Evolutionary conservation across 1,284 basidiomycete species (phyloP).

Genomic region (Pseudozyma sp.): DNA sequence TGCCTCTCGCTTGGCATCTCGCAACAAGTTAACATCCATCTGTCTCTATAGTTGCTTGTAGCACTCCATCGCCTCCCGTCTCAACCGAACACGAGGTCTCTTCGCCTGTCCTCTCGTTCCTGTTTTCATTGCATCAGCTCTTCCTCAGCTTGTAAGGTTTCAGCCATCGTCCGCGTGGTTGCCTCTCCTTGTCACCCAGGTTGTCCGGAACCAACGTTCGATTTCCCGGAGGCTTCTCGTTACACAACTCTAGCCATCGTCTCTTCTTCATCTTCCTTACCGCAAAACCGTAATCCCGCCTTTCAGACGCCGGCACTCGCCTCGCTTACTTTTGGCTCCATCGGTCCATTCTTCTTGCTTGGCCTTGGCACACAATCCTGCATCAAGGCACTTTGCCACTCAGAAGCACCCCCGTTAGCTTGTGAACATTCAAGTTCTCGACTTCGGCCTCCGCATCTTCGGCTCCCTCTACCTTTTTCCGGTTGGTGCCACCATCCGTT

Average conservation of each 20-base stretch:
- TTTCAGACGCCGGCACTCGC: slow-evolving; percentile 13
- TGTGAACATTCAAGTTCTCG: neutral
- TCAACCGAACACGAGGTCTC: slow-evolving; percentile 1
- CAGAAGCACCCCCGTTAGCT: neutral
- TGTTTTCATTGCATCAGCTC: neutral
- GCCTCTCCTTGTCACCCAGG: neutral
- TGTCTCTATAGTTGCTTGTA: no score
- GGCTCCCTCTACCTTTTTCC: slow-evolving; percentile 1
- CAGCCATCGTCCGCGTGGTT: neutral
- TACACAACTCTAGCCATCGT: no score
- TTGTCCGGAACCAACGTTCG: neutral
- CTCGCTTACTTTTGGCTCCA: neutral
- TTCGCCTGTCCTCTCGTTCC: neutral
- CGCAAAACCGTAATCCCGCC: slow-evolving; percentile 3
- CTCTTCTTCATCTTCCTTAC: neutral
- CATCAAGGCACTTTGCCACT: slow-evolving; percentile 10
- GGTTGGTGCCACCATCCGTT: neutral
- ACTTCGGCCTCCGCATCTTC: neutral
- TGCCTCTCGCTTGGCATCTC: slow-evolving; percentile 4
- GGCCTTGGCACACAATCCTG: slow-evolving; percentile 19
- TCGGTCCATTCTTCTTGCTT: slow-evolving; percentile 5
- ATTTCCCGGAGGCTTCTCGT: neutral
- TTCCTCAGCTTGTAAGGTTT: neutral
- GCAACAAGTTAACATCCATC: neutral
- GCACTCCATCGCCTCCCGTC: slow-evolving; percentile 6